These are phyloP conservation scores for Podospora conica DNA, from an alignment of 495 filamentous ascomycete species.

Conservation along the genomic window DNA sequence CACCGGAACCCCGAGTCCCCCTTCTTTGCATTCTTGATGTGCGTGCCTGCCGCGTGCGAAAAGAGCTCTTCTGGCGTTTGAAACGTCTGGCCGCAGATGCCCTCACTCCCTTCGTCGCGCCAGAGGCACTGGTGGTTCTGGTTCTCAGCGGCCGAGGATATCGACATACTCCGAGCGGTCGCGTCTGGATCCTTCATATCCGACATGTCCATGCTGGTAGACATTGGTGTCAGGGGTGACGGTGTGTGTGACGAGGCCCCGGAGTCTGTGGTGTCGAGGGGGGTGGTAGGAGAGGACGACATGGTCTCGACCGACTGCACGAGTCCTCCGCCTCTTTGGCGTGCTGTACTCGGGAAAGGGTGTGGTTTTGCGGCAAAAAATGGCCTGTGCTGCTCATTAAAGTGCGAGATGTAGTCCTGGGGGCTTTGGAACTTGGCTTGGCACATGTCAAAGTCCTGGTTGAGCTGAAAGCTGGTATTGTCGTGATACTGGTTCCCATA, in stretches of 20 bases:
- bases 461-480: conserved; percentile 11
- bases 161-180: conserved; percentile 15
- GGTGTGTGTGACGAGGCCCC: conserved; percentile 22
- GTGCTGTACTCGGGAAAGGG: not conserved
- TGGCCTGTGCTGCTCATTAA: conserved; percentile 24
- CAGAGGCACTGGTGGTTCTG: conserved; percentile 26
- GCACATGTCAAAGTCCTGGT: conserved; percentile 23
- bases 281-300: conserved; percentile 22
- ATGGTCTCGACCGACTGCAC: conserved; percentile 17
- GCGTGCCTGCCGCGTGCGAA: conserved; percentile 22
- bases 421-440: conserved; percentile 24
- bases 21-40: conserved; percentile 30
- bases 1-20: conserved; percentile 29
- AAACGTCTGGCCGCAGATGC: conserved; percentile 24
- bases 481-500: conserved; percentile 20
- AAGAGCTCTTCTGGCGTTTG: conserved; percentile 26
- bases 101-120: conserved; percentile 20
- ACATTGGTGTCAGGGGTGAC: conserved; percentile 25
- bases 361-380: conserved; percentile 13
- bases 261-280: conserved; percentile 26
- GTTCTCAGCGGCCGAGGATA: conserved; percentile 11
- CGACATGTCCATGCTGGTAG: conserved; percentile 19
- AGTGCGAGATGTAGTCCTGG: conserved; percentile 27
- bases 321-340: not conserved
- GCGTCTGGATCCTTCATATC: conserved; percentile 13